Evolutionary conservation across 179 eudicot species (phyloP).

Genomic region (Heliamphora pulchella): DNA sequence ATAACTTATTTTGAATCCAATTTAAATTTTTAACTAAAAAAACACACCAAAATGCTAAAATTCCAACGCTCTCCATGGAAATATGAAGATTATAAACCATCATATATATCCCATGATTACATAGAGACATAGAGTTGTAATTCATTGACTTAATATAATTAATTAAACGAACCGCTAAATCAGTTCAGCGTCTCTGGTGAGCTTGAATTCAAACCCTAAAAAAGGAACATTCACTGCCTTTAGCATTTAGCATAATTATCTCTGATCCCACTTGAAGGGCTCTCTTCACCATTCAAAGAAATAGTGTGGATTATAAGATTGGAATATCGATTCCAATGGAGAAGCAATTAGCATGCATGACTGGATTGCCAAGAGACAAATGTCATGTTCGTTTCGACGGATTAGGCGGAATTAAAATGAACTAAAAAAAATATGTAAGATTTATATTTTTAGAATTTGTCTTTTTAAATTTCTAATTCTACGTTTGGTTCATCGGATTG

Average conservation of each 20-base stretch:
- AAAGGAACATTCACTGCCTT: conserved; percentile 16
- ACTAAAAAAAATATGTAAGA: too few relatives aligned
- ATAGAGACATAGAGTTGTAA: background rate
- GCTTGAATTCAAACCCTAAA: background rate
- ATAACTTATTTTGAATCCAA: too few relatives aligned
- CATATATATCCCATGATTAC: conserved; percentile 5
- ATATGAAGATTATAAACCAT: background rate
- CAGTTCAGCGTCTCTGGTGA: background rate
- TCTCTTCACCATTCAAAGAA: background rate
- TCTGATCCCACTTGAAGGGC: conserved; percentile 1
- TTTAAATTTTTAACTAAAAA: too few relatives aligned
- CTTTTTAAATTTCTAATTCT: too few relatives aligned
- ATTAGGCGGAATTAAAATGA: too few relatives aligned
- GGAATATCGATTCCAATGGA: conserved; percentile 5
- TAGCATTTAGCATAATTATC: conserved; percentile 4
- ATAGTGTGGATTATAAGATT: background rate
- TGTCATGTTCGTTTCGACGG: too few relatives aligned
- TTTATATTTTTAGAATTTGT: too few relatives aligned
- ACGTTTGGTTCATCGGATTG: too few relatives aligned
- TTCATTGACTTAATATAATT: background rate
- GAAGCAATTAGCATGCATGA: background rate
- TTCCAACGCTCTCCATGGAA: background rate
- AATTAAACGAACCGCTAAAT: background rate
- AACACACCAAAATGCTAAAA: background rate
- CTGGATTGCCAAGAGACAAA: too few relatives aligned